Conservation (phyloP, 2,329 filamentous ascomycete species). For the Colletotrichum destructivum region DNA sequence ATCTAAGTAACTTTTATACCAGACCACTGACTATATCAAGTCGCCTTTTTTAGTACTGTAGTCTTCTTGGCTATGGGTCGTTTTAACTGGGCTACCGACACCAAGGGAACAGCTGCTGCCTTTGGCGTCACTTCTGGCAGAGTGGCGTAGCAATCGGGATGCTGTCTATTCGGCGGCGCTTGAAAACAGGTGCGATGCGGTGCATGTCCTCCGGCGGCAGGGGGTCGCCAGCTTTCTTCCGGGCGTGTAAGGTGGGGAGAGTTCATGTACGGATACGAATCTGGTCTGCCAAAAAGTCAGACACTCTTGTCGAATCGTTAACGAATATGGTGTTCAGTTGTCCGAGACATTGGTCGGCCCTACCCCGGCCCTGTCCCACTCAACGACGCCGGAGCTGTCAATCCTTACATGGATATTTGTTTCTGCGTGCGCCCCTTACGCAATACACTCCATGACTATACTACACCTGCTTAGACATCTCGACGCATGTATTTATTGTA, state of each 20-base stretch:
- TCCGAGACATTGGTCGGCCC: no score
- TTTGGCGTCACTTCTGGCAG: conserved; percentile 59
- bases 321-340: no score
- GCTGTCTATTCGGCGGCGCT: background rate
- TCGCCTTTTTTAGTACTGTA: conserved; percentile 61
- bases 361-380: no score
- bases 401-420: no score
- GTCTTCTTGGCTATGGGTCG: conserved; percentile 65
- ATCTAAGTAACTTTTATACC: background rate
- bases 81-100: conserved; percentile 65
- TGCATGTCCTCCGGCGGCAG: background rate
- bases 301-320: no score
- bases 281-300: no score
- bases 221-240: background rate
- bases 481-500: background rate
- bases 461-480: background rate
- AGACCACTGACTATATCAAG: conserved; percentile 32
- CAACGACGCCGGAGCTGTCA: no score
- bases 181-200: background rate
- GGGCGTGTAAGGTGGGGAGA: background rate
- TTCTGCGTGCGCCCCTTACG: no score
- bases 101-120: conserved; percentile 68
- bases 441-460: no score
- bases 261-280: no score
- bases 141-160: no score